Conservation (phyloP, 306 rosid species). For the Parietaria judaica region DNA sequence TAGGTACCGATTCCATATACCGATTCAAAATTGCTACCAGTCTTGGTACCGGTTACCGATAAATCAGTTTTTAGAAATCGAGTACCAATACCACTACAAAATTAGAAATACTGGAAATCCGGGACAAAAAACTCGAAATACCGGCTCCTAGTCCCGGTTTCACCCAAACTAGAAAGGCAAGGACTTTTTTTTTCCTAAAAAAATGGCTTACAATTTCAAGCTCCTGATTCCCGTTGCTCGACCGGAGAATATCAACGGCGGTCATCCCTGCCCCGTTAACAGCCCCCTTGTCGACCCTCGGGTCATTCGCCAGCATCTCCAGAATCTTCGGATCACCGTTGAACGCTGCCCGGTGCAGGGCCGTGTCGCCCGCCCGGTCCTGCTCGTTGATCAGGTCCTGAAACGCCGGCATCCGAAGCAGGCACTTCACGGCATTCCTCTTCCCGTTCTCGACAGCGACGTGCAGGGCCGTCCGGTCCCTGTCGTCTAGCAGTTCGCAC, state of each 20-base stretch:
- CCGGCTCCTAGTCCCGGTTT: too few species aligned
- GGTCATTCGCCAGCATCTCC: not conserved
- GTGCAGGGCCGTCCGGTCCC: constrained; percentile 8
- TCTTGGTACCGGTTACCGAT: too few species aligned
- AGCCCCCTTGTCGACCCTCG: constrained; percentile 7
- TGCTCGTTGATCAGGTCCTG: constrained; percentile 9
- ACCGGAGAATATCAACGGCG: not conserved
- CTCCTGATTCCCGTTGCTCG: not conserved
- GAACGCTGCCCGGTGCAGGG: constrained; percentile 16
- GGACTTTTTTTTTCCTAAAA: too few species aligned
- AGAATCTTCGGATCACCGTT: not conserved
- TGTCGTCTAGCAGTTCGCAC: constrained; percentile 12
- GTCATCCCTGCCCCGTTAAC: constrained; percentile 7
- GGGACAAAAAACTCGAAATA: too few species aligned
- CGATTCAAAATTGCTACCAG: too few species aligned
- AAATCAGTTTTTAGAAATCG: too few species aligned
- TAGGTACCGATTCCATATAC: too few species aligned
- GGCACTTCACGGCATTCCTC: not conserved
- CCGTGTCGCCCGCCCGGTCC: constrained; percentile 17
- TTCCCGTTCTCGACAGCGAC: constrained; percentile 10
- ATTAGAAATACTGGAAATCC: too few species aligned
- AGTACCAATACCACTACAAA: too few species aligned
- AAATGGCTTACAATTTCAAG: not conserved
- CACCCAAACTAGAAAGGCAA: too few species aligned
- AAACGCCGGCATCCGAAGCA: not conserved